Evolutionary conservation across 805 yeast genomes (phyloP), one percentile per base, ranked within the genome.

Genomic region (Lipomyces anomalus): DNA sequence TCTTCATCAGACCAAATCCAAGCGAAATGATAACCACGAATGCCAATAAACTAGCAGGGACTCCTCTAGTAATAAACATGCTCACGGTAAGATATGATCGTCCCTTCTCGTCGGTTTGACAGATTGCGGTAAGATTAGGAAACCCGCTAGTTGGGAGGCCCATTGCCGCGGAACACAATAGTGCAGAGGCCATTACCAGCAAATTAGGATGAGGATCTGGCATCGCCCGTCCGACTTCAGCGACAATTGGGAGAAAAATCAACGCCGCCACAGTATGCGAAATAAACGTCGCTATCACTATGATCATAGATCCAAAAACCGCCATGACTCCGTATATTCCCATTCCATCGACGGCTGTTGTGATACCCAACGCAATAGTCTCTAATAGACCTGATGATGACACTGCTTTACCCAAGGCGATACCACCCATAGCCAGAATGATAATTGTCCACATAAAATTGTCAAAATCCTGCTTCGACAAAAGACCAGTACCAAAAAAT

Each of bases 221-320:
- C 57, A 69, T 56, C 18, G 71, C 69, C 34, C 78, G 71, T n/a
- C 97, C 98, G 46, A 92, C 82, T 59, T 89, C 92, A 17, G 84
- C 79, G 59, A 92, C 89, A 50, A 92, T 70, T 6, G 98, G 98
- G 36, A 90, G 79, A 42, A 90, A 78, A 47, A 92, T 92, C 63
- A 92, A 73, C 0, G 97, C 97, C 1, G 97, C 97, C 26, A 90
- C 98, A 0, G 97, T 92, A 63, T 90, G 98, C 13, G 95, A 84
- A 9, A 92, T 94, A 67, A 92, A 92, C 0, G 97, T 89, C 1
- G 97, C 97, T 69, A 88, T 80, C 2, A 79, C 75, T 35, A 89
- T 68, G 37, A 88, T 83, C 55, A 90, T 75, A 16, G 84, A 66
- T 3, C 97, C 97, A 62, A 92, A 90, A 2, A 84, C 73, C 5